These are phyloP conservation scores for Chaetomium sp. DNA, from an alignment of 2,329 filamentous ascomycete species.

Conservation along the genomic window DNA sequence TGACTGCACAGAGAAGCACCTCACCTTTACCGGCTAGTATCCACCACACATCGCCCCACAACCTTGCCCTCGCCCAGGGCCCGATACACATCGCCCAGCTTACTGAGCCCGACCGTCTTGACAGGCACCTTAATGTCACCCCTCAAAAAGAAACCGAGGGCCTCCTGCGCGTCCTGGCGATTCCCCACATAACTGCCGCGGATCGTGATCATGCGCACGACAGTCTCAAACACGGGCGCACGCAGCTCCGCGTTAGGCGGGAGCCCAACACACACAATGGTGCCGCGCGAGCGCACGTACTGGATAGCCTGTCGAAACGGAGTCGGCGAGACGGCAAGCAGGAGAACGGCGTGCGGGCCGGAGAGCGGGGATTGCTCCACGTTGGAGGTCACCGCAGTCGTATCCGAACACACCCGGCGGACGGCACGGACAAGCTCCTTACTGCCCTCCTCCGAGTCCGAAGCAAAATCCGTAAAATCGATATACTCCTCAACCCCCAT, in stretches of 20 bases:
- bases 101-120: slow-evolving; percentile 75
- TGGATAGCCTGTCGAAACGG: slow-evolving; percentile 91
- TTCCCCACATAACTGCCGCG: slow-evolving; percentile 93
- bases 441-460: slow-evolving; percentile 72
- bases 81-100: slow-evolving; percentile 75
- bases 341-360: slow-evolving; percentile 79
- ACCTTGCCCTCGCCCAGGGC: slow-evolving; percentile 65
- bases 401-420: no score
- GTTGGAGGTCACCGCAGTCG: no score
- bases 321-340: slow-evolving; percentile 81
- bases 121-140: slow-evolving; percentile 82
- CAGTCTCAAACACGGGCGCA: slow-evolving; percentile 83
- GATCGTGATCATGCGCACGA: slow-evolving; percentile 85
- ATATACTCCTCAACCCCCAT: slow-evolving; percentile 70
- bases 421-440: no score
- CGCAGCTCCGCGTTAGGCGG: slow-evolving; percentile 72
- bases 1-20: background rate
- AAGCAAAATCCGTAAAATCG: slow-evolving; percentile 79
- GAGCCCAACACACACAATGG: slow-evolving; percentile 82
- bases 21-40: slow-evolving; percentile 46
- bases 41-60: slow-evolving; percentile 72
- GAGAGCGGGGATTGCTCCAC: no score
- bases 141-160: slow-evolving; percentile 79
- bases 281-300: slow-evolving; percentile 78
- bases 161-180: slow-evolving; percentile 79